Evolutionary conservation across 176 grass and related monocot species (phyloP).

Genomic region (Aegilops sharonensis): DNA sequence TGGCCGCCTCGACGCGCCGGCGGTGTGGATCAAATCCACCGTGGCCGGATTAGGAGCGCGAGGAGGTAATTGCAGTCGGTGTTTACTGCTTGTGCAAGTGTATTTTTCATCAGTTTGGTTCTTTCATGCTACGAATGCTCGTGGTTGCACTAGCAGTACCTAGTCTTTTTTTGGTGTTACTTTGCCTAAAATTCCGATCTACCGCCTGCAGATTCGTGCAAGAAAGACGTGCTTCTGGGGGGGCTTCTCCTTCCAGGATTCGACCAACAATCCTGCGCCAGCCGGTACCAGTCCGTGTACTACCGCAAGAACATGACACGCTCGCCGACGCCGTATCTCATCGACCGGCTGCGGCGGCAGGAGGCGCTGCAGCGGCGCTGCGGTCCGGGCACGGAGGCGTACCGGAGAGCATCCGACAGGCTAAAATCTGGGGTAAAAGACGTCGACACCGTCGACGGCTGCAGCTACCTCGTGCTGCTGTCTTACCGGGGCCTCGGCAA

Average conservation of each 20-base stretch:
- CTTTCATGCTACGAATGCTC: background rate
- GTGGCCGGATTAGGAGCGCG: background rate
- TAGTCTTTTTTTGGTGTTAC: too few species aligned
- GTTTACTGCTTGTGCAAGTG: too few species aligned
- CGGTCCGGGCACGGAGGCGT: constrained; percentile 40
- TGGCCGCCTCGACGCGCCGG: background rate
- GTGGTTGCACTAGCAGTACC: background rate
- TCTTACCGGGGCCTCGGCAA: constrained; percentile 56
- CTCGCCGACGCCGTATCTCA: constrained; percentile 37
- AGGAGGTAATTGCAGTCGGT: background rate
- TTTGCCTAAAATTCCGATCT: too few species aligned
- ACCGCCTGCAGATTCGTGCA: background rate
- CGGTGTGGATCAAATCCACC: constrained; percentile 27
- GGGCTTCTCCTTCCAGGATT: constrained; percentile 61
- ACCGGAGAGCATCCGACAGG: constrained; percentile 27
- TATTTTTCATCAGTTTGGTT: background rate
- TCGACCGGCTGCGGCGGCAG: constrained; percentile 52
- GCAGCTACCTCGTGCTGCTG: constrained; percentile 52
- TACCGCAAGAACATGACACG: constrained; percentile 50
- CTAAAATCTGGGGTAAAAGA: constrained; percentile 28
- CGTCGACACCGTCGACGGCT: constrained; percentile 15
- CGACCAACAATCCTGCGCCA: constrained; percentile 37
- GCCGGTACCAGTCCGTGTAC: constrained; percentile 45
- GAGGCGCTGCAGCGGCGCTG: constrained; percentile 67
- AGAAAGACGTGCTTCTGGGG: constrained; percentile 44